Base-by-base conservation (phyloP, 306 rosid species). In the Senna tora region DNA sequence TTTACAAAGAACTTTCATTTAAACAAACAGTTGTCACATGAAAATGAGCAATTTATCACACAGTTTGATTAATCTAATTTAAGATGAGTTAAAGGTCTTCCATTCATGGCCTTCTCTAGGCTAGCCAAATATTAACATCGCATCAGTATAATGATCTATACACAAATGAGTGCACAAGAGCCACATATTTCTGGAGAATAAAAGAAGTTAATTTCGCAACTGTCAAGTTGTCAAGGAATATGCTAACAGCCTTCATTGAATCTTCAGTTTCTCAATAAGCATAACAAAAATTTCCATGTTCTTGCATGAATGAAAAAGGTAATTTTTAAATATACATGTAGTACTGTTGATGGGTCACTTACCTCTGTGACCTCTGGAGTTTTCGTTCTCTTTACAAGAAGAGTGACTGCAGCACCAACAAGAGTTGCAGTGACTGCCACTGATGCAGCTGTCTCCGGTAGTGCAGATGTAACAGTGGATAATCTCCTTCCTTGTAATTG, bases 401-500 rank as follows among this genome's bases (percentile, higher is more conserved):
- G 51, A 55, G 92, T 80, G 68, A 96, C 92, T 42, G 98, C 98
- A 52, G 92, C 89, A 22, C 97, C 96, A 34, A 91, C 90, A 2
- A 91, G 66, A 72, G 92, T 87, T 43, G 92, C 93, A 38, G 91
- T 92, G 16, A 91, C 84, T 7, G 88, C 98, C 73, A 89, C 80
- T 14, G 97, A 89, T 72, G 96, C 96, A 0, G 89, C 98, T 38
- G 98, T 87, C 80, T 91, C 97, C 2, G 91, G 96, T 63, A 94
- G 76, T 39, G 97, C 87, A 62, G 68, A 78, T 19, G 87, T 67
- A 61, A 69, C 72, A 2, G 75, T 53, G 56, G 81, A 66, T 77
- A 53, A 28, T 75, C 84, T 86, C 76, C 90, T 91, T 77, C 88
- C 81, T 62, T 78, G 90, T 68, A 80, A 77, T 59, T 76, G 85